Evolutionary conservation across 768 basidiomycete genomes (phyloP).

Genomic region (Pleurotus salmoneostramineus): DNA sequence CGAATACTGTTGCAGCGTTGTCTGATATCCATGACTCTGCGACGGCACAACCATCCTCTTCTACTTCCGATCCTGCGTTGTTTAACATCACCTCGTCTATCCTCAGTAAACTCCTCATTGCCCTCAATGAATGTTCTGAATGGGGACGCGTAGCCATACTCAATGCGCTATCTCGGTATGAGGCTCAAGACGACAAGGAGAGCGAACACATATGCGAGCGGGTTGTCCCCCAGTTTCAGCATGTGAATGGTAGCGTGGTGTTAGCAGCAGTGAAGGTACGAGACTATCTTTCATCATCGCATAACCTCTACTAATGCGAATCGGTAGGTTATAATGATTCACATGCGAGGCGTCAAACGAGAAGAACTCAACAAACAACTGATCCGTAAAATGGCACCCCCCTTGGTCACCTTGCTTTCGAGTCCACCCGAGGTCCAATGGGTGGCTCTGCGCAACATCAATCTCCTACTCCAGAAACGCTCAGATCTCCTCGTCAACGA

Average conservation of each 20-base stretch:
- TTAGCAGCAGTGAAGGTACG: conserved; percentile 91
- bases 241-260: conserved; percentile 93
- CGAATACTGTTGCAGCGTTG: conserved; percentile 91
- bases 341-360: conserved; percentile 77
- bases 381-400: conserved; percentile 96
- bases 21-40: conserved; percentile 86
- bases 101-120: conserved; percentile 87
- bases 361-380: conserved; percentile 85
- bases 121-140: conserved; percentile 96
- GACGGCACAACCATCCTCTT: conserved; percentile 48
- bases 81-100: conserved; percentile 83
- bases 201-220: conserved; percentile 99
- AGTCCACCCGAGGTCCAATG: conserved; percentile 98
- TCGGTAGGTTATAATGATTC: conserved; percentile 90
- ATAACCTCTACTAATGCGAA: neutral
- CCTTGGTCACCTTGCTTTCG: conserved; percentile 90
- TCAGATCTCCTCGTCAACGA: conserved; percentile 89
- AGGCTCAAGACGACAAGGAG: conserved; percentile 85
- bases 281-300: neutral
- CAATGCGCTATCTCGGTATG: conserved; percentile 81
- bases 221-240: conserved; percentile 97
- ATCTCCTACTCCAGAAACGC: conserved; percentile 91
- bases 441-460: conserved; percentile 96
- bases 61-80: conserved; percentile 56
- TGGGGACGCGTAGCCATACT: conserved; percentile 97